phyloP scores from a whole-genome alignment of 2,329 filamentous ascomycete species.

The Penicillium sp. region DNA sequence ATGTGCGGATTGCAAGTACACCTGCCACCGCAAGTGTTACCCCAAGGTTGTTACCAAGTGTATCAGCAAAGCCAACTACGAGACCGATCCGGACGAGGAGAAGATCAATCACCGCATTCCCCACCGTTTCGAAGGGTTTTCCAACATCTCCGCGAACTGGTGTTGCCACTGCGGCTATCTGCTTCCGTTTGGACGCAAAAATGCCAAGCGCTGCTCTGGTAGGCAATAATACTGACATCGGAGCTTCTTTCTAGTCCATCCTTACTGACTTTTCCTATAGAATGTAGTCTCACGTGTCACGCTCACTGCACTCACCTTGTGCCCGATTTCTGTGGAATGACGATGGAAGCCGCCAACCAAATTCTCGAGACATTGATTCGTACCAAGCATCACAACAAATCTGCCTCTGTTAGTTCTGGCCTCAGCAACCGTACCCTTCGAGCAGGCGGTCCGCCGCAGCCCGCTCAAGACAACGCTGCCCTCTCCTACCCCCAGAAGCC shows the following conservation, averaged over 20 bases:
- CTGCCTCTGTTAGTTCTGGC: conserved; percentile 42
- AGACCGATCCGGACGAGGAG: conserved; percentile 95
- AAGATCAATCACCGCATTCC: conserved; percentile 99
- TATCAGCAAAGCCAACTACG: conserved; percentile 98
- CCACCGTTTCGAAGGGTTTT: conserved; percentile 91
- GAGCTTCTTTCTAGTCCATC: not conserved
- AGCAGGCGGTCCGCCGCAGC: conserved; percentile 41
- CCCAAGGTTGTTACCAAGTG: conserved; percentile 95
- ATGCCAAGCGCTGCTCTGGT: conserved; percentile 84
- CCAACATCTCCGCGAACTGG: conserved; percentile 97
- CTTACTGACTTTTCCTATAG: conserved; percentile 38
- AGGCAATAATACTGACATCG: conserved; percentile 20
- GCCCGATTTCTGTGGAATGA: conserved; percentile 98
- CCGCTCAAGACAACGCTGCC: conserved; percentile 31
- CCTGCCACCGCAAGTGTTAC: conserved; percentile 97
- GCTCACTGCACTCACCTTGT: conserved; percentile 87
- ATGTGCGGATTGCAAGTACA: conserved; percentile 98
- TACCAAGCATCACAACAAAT: conserved; percentile 62
- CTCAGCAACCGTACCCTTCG: conserved; percentile 62
- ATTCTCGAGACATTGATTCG: conserved; percentile 79
- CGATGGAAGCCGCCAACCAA: conserved; percentile 91
- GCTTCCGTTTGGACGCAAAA: conserved; percentile 86
- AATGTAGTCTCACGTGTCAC: conserved; percentile 87
- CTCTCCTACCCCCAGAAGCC: conserved; percentile 32
- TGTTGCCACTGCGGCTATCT: conserved; percentile 98